Base-by-base conservation (phyloP, 2,329 filamentous ascomycete species). In the Rhynchosporium graminicola region DNA sequence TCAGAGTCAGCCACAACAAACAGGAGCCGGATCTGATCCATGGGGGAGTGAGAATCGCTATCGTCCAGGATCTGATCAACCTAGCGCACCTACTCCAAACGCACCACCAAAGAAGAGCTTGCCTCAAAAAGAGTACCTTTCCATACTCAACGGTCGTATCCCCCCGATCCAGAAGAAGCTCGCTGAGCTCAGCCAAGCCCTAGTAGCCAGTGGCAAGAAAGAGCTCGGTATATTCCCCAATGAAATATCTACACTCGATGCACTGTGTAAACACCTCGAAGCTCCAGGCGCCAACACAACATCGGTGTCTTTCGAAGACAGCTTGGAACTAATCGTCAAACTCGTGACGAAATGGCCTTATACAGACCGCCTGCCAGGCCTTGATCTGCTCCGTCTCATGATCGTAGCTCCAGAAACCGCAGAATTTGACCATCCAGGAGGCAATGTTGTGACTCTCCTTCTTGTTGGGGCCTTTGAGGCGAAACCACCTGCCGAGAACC, bases 311-410 rank as follows among this genome's bases (percentile, higher is more conserved):
- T 74, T 85, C 6, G 75, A 81, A 6, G 73, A 78, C 20, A 83
- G 86, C 0, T 76, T 94, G 3, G 79, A 86, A 28, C 77, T 92
- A 0, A 80, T 92, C 5, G 78, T 92, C 62, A 91, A 87, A 70
- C 83, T 96, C 59, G 84, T 87, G 20, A 91, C 90, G 0, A 76
- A 81, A 38, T 99, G 95, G 95, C 89, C 93, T 2, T 87, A 89
- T 59, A 81, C 87, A 12, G 90, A 91, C 68, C 88, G 92, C 51
- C 82, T 99, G 0, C 90, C 95, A 0, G 91, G 87, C 12, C 83
- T 99, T 0, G 95, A 98, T 74, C 80, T 98, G 1, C 82, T 98
- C 4, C 90, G 95, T n/a, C 87, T 96, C 55, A 80, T 95, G 33
- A 88, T 90, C 1, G 86, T 87, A 0, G 86, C 85, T 4, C 84